Percentiles rank a stretch among this genome's conserved stretches.
Conservation (phyloP, 2,329 filamentous ascomycete genomes). For the Hirsutella thompsonii region DNA sequence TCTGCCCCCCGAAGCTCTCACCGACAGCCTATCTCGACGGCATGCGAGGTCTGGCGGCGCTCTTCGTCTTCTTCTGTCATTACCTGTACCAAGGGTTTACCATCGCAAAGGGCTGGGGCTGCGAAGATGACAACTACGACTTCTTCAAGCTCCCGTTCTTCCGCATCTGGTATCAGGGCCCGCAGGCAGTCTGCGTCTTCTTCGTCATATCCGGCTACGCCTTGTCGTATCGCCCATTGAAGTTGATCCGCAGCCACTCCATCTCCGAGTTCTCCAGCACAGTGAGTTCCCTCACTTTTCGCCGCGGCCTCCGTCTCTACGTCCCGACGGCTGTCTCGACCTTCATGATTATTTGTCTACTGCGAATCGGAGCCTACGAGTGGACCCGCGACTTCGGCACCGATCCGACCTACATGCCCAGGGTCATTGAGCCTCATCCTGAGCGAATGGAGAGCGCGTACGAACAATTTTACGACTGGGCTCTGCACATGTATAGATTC, state of each 20-base stretch:
- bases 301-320: constrained; percentile 37
- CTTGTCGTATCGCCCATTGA: constrained; percentile 39
- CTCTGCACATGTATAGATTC: constrained; percentile 32
- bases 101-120: constrained; percentile 38
- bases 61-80: constrained; percentile 45
- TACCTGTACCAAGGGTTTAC: constrained; percentile 38
- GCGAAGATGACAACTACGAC: constrained; percentile 27
- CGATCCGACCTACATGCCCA: constrained; percentile 29
- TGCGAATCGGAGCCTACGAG: constrained; percentile 34
- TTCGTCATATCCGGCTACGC: constrained; percentile 52
- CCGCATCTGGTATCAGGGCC: constrained; percentile 40
- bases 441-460: constrained; percentile 20
- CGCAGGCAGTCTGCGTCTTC: constrained; percentile 46
- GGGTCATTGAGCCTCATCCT: constrained; percentile 36
- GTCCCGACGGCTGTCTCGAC: constrained; percentile 37
- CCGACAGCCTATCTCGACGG: constrained; percentile 46
- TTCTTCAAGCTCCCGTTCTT: constrained; percentile 40
- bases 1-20: constrained; percentile 26
- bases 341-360: constrained; percentile 28
- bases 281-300: constrained; percentile 37
- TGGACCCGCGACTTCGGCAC: constrained; percentile 31
- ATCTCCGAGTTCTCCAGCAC: constrained; percentile 27
- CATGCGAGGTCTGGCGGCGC: constrained; percentile 41
- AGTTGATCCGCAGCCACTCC: constrained; percentile 25
- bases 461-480: constrained; percentile 33